Evolutionary conservation across 257 asterid species (phyloP).

Genomic region (Solanum peruvianum): DNA sequence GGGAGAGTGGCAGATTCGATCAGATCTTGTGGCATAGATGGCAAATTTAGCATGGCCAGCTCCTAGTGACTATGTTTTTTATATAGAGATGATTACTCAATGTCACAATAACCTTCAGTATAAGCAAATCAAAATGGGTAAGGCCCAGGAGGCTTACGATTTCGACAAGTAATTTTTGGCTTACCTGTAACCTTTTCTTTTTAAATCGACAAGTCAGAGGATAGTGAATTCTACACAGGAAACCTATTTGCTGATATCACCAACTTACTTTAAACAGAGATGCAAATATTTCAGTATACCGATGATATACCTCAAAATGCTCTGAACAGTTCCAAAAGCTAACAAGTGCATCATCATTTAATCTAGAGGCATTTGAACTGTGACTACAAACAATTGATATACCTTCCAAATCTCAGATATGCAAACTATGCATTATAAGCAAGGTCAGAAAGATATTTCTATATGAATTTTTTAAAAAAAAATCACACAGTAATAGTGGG

Average conservation of each 20-base stretch:
- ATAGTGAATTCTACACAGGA: neutral
- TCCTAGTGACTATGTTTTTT: neutral
- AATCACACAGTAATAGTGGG: neutral
- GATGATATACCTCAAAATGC: neutral
- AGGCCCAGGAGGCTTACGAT: neutral
- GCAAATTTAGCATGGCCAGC: neutral
- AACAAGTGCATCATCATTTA: neutral
- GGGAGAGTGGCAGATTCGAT: neutral
- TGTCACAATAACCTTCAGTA: neutral
- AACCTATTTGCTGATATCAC: neutral
- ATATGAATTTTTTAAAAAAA: neutral
- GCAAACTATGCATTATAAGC: neutral
- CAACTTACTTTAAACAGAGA: neutral
- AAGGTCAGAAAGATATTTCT: neutral
- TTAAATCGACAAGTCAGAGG: neutral
- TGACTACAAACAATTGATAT: neutral
- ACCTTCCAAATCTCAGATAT: neutral
- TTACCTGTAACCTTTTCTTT: neutral
- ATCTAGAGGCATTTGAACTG: neutral
- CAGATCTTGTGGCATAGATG: neutral
- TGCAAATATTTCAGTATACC: neutral
- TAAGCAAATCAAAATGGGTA: neutral
- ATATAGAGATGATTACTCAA: neutral
- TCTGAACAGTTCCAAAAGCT: neutral
- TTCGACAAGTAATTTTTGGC: neutral